A percentile compares a stretch with the other conserved stretches of the same genome.
phyloP scores from a whole-genome alignment of 805 yeast genomes.

The Lipomyces yamanashiensis region DNA sequence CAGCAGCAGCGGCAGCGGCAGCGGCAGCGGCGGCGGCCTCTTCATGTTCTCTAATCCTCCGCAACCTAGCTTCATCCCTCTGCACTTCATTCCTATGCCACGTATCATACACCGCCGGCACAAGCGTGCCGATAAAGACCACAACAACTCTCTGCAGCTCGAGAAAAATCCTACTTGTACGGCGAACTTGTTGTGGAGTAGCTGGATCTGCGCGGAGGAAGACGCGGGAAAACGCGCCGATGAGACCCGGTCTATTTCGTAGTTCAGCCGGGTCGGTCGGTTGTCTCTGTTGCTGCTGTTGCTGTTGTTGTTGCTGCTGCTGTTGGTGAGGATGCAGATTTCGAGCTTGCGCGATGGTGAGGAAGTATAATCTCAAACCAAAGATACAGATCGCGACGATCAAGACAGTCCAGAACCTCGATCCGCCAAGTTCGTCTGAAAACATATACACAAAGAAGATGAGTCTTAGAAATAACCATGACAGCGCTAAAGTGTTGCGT shows the following conservation, averaged over 20 bases:
- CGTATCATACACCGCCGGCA: constrained; percentile 38
- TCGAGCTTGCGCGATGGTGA: not conserved
- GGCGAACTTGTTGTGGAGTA: not conserved
- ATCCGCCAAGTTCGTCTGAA: constrained; percentile 26
- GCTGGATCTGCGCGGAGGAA: constrained; percentile 1
- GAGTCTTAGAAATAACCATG: constrained; percentile 31
- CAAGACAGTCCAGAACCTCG: constrained; percentile 26
- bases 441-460: constrained; percentile 29
- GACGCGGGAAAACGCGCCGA: constrained; percentile 6
- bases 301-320: constrained; percentile 6
- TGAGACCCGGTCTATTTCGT: constrained; percentile 3
- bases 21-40: constrained; percentile 14
- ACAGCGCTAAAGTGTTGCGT: constrained; percentile 21
- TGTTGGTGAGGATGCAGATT: not conserved
- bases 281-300: constrained; percentile 4
- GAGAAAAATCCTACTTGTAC: constrained; percentile 3
- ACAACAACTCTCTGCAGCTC: constrained; percentile 29
- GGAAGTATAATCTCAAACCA: constrained; percentile 14
- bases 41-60: constrained; percentile 15
- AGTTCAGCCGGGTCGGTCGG: not conserved
- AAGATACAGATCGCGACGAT: constrained; percentile 23
- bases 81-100: constrained; percentile 34
- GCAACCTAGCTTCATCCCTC: constrained; percentile 12
- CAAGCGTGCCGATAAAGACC: constrained; percentile 33
- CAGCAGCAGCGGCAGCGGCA: constrained; percentile 8